phyloP scores from a whole-genome alignment of 164 flowering plant genomes.

The Sedum album region DNA sequence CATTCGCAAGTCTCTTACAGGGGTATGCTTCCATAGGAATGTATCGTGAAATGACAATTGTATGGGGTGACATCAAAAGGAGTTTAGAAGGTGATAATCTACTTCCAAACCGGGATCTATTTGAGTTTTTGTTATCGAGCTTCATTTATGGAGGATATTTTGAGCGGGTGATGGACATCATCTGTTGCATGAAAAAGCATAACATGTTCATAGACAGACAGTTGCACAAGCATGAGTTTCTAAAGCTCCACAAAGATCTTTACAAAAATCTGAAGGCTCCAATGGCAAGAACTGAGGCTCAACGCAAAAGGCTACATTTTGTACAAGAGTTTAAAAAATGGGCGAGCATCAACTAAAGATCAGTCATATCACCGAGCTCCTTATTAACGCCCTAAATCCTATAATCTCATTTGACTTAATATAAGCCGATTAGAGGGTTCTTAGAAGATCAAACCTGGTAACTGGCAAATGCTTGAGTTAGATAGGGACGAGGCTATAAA shows the following conservation, averaged over 20 bases:
- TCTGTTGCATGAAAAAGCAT: constrained; percentile 39
- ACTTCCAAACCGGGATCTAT: constrained; percentile 39
- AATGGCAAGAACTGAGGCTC: constrained; percentile 1
- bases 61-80: constrained; percentile 88
- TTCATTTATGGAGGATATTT: constrained; percentile 85
- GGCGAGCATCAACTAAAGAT: constrained; percentile 6
- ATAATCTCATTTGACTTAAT: constrained; percentile 15
- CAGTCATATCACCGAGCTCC: not conserved
- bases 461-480: not conserved
- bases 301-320: not conserved
- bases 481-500: not conserved
- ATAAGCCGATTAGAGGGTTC: not conserved
- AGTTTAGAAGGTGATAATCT: constrained; percentile 28
- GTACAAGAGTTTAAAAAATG: constrained; percentile 6
- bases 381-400: constrained; percentile 27
- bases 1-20: constrained; percentile 36
- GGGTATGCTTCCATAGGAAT: constrained; percentile 53
- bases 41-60: constrained; percentile 70
- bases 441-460: not conserved
- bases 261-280: constrained; percentile 39
- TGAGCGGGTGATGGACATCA: constrained; percentile 76
- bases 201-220: constrained; percentile 51
- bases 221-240: constrained; percentile 57
- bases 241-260: constrained; percentile 64
- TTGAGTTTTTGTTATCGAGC: constrained; percentile 46